A percentile compares a stretch with the other conserved stretches of the same genome.
Evolutionary conservation across 257 asterid genomes (phyloP).

Genomic region (Fraxinus quadrangulata): DNA sequence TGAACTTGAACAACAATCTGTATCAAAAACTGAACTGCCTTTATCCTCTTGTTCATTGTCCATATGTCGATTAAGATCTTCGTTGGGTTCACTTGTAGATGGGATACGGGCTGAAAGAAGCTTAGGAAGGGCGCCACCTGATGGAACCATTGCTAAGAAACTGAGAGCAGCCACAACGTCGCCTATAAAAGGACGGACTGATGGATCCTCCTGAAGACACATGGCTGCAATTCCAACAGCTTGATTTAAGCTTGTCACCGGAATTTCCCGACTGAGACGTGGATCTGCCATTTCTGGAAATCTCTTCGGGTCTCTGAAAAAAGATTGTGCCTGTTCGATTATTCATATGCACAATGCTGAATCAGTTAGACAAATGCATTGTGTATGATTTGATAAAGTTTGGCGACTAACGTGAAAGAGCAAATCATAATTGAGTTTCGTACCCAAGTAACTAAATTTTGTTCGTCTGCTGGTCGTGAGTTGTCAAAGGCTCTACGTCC

Average conservation of each 20-base stretch:
- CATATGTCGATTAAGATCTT: background rate
- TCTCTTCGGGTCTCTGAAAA: conserved; percentile 58
- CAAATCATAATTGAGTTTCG: conserved; percentile 8
- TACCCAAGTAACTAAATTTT: conserved; percentile 67
- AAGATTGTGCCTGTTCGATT: conserved; percentile 57
- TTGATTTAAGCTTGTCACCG: conserved; percentile 62
- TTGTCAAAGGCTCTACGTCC: conserved; percentile 68
- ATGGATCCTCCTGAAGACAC: conserved; percentile 81
- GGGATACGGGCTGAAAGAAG: conserved; percentile 36
- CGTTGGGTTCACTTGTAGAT: conserved; percentile 24
- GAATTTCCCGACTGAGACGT: conserved; percentile 40
- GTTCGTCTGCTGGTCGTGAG: conserved; percentile 50
- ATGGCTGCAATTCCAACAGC: conserved; percentile 80
- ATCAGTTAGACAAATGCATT: conserved; percentile 8
- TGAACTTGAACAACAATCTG: conserved; percentile 16
- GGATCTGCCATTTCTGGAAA: conserved; percentile 76
- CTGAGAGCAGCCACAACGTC: conserved; percentile 71
- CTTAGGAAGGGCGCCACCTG: conserved; percentile 52
- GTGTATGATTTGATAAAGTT: too few relatives aligned
- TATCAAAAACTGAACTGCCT: conserved; percentile 30
- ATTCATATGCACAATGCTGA: background rate
- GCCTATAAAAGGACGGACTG: conserved; percentile 66
- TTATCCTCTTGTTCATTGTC: conserved; percentile 20
- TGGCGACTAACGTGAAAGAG: background rate
- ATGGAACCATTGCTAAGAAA: conserved; percentile 59